Percentiles rank a stretch among this genome's conserved stretches.
phyloP scores from a whole-genome alignment of 1,139 yeast species.

The Saccharomyces pastorianus region DNA sequence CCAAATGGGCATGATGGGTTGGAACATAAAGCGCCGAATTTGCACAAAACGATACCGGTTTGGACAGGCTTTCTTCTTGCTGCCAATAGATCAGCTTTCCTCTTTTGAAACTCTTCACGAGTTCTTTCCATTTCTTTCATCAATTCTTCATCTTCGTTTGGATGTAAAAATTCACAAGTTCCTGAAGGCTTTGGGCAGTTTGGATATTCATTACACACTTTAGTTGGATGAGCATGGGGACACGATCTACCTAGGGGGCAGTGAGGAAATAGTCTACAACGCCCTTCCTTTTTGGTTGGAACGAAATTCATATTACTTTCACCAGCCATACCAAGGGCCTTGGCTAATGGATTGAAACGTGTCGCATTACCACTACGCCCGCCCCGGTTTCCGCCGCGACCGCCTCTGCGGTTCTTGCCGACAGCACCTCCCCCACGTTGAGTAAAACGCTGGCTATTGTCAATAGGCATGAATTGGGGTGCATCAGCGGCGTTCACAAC shows the following conservation, averaged over 20 bases:
- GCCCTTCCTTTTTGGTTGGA: conserved; percentile 42
- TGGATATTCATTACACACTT: conserved; percentile 66
- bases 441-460: conserved; percentile 8
- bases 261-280: conserved; percentile 74
- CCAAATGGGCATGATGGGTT: conserved; percentile 80
- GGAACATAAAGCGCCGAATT: conserved; percentile 65
- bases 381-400: conserved; percentile 21
- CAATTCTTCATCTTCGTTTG: conserved; percentile 70
- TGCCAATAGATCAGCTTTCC: conserved; percentile 33
- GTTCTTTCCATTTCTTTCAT: conserved; percentile 58
- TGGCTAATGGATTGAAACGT: conserved; percentile 29
- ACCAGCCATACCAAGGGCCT: conserved; percentile 28
- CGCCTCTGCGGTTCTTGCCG: conserved; percentile 22
- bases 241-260: conserved; percentile 60
- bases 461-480: conserved; percentile 4
- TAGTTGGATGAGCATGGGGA: conserved; percentile 71
- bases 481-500: conserved; percentile 21
- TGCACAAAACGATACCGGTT: conserved; percentile 55
- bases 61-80: conserved; percentile 31
- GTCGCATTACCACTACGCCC: conserved; percentile 23
- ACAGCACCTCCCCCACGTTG: conserved; percentile 20
- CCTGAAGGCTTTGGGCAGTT: conserved; percentile 75
- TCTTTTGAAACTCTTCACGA: conserved; percentile 44
- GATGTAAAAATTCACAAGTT: conserved; percentile 75
- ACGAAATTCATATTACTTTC: conserved; percentile 20